Evolutionary conservation across 257 asterid genomes (phyloP).

Genomic region (Orobanche coerulescens): DNA sequence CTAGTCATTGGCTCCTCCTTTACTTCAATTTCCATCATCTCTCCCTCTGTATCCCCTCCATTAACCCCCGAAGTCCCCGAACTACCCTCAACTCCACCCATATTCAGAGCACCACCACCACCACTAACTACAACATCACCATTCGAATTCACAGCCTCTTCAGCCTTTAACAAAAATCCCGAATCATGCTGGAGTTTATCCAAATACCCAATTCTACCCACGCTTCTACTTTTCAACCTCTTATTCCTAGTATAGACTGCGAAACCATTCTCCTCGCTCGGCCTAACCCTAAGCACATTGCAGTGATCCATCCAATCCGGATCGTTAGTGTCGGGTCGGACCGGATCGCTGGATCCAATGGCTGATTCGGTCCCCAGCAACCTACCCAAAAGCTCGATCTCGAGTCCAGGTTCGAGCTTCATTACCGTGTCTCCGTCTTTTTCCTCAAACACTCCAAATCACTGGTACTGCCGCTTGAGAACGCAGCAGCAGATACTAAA

Average conservation of each 20-base stretch:
- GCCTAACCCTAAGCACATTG: constrained; percentile 35
- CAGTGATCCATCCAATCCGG: constrained; percentile 32
- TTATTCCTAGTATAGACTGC: constrained; percentile 64
- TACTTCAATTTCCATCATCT: constrained; percentile 55
- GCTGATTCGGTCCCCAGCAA: constrained; percentile 19
- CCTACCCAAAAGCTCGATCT: constrained; percentile 20
- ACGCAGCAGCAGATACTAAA: constrained; percentile 27
- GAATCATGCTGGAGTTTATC: constrained; percentile 24
- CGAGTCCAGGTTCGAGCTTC: constrained; percentile 44
- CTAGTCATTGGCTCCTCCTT: constrained; percentile 37
- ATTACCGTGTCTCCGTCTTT: constrained; percentile 23
- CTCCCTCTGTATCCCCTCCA: constrained; percentile 32
- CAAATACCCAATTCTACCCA: constrained; percentile 24
- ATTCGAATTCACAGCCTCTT: constrained; percentile 22
- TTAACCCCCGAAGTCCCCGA: constrained; percentile 20
- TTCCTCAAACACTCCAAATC: constrained; percentile 23
- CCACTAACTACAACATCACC: constrained; percentile 19
- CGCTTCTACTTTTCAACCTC: constrained; percentile 41
- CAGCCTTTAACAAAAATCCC: constrained; percentile 20
- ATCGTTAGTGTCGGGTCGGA: constrained; percentile 29
- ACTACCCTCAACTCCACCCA: constrained; percentile 22
- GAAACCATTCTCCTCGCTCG: constrained; percentile 47
- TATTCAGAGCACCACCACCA: constrained; percentile 23
- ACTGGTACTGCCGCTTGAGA: constrained; percentile 26
- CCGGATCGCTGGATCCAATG: constrained; percentile 19